Conservation (phyloP, 352 stramenopile species). For the Globisporangium sylvaticum region DNA sequence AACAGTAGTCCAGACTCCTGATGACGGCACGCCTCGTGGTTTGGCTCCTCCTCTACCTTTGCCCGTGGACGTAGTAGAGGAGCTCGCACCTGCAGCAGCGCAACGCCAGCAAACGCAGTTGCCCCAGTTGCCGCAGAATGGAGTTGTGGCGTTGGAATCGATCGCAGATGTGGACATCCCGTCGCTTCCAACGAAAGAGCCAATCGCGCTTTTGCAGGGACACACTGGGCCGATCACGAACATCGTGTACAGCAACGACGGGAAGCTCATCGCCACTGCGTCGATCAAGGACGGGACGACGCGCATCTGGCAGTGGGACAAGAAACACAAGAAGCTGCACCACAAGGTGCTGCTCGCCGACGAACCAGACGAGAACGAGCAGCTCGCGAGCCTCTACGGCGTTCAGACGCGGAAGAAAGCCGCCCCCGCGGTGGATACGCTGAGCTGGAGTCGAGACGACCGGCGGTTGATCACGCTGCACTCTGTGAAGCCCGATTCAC, state of each 20-base stretch:
- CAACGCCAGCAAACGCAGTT: slow-evolving; percentile 32
- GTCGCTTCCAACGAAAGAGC: slow-evolving; percentile 38
- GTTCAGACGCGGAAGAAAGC: slow-evolving; percentile 38
- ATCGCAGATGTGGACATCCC: slow-evolving; percentile 47
- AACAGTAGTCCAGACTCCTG: slow-evolving; percentile 18
- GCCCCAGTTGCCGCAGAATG: slow-evolving; percentile 48
- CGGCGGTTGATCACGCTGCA: slow-evolving; percentile 62
- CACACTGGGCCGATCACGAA: slow-evolving; percentile 93
- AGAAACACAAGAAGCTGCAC: slow-evolving; percentile 54
- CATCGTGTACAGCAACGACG: slow-evolving; percentile 88
- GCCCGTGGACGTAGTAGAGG: background rate
- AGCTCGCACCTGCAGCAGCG: background rate
- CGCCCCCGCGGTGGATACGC: slow-evolving; percentile 50
- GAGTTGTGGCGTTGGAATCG: slow-evolving; percentile 29
- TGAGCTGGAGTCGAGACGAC: slow-evolving; percentile 65
- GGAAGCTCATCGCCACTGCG: slow-evolving; percentile 90
- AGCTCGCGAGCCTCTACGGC: slow-evolving; percentile 43
- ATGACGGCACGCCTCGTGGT: background rate
- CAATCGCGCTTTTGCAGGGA: slow-evolving; percentile 68
- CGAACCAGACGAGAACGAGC: slow-evolving; percentile 36
- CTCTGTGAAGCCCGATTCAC: slow-evolving; percentile 57
- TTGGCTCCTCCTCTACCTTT: background rate
- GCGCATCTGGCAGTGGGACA: slow-evolving; percentile 61
- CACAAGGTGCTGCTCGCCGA: slow-evolving; percentile 46
- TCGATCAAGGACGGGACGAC: slow-evolving; percentile 92